Base-by-base conservation (phyloP, 2,329 filamentous ascomycete genomes). In the Graphiopsis chlorocephala region DNA sequence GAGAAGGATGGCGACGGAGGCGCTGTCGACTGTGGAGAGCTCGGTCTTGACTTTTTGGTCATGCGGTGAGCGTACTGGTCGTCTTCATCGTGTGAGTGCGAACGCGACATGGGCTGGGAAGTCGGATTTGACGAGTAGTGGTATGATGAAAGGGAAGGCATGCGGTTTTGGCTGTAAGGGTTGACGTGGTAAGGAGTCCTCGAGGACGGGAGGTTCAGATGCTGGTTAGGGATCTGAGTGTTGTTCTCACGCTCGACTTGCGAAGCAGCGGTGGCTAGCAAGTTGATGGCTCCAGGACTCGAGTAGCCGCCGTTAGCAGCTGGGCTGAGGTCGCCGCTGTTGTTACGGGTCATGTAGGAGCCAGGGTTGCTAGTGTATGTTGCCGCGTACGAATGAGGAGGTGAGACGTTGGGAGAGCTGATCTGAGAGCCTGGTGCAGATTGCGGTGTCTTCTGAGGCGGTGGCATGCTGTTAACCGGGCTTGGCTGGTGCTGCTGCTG, bases 1-100 rank as follows among this genome's bases (percentile, higher is more conserved):
- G 94, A 97, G 78, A 97, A 97, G 3, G 93, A 97, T 28, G 94
- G 94, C 33, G 94, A 98, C 28, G 94, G 96, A 23, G 95, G 95
- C 56, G 94, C 94, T 2, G 94, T 98, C 10, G 93, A 97, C 79
- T 96, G 92, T 61, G 94, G 95, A 38, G 94, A 97, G 77, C 93
- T 95, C 50, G 95, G 94, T 71, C 94, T 84, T 66, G 94, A 98
- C 68, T 93, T 88, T 84, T 98, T 98, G 28, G 90, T 86, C 72
- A 89, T 87, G 66, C 91, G 85, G 75, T 92, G 87, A 59, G 82
- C 79, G 77, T 93, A 94, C 71, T 90, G 90, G 74, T 94, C 90
- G 71, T 97, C 89, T 52, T 92, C 91, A 65, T 93, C 90, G 74
- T 91, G 87, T 10, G 91, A 93, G 80, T 94, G 91, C 68, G 91